phyloP scores from a whole-genome alignment of 2,329 filamentous ascomycete genomes.

The Cadophora malorum region DNA sequence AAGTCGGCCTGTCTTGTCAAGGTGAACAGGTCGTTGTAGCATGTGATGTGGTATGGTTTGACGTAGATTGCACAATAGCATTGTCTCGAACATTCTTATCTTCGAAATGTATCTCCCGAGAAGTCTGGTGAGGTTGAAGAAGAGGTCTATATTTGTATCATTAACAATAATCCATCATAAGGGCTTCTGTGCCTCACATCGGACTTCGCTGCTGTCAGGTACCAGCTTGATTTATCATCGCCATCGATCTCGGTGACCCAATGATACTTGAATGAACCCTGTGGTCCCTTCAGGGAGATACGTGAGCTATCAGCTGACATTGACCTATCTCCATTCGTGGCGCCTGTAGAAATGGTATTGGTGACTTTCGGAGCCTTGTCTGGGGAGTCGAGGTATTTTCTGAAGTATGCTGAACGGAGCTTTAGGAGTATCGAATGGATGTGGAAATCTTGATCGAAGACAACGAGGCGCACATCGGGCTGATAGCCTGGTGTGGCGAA shows the following conservation, averaged over 20 bases:
- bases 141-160: background rate
- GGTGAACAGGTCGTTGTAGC: background rate
- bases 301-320: background rate
- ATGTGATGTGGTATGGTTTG: background rate
- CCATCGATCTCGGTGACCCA: constrained; percentile 14
- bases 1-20: background rate
- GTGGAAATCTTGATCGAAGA: constrained; percentile 27
- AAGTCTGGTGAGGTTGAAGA: background rate
- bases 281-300: background rate
- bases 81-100: background rate
- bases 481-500: constrained; percentile 11
- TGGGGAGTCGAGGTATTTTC: constrained; percentile 27
- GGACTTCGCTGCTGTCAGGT: background rate
- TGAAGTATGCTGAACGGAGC: constrained; percentile 27
- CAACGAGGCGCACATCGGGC: constrained; percentile 21
- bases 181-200: background rate
- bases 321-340: background rate
- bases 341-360: background rate
- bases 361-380: constrained; percentile 22
- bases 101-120: background rate
- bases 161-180: background rate
- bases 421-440: constrained; percentile 27
- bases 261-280: background rate
- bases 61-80: background rate
- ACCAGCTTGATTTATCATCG: background rate